These are phyloP conservation scores for Malassezia pachydermatis DNA, from an alignment of 1,284 basidiomycete genomes.

Conservation along the genomic window DNA sequence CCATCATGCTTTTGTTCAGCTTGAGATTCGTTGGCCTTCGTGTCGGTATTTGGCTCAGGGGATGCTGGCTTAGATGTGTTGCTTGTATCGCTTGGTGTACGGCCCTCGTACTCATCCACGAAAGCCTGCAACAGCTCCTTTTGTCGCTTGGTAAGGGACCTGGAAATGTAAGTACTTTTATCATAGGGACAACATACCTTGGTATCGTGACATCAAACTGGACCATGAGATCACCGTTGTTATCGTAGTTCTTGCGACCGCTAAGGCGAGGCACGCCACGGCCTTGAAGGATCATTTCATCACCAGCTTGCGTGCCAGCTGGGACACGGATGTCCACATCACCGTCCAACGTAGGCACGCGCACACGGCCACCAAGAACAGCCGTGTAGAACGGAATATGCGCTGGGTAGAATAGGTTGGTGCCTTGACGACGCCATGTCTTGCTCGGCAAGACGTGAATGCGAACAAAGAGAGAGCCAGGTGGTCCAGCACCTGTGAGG, in stretches of 20 bases:
- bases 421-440: conserved; percentile 79
- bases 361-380: conserved; percentile 77
- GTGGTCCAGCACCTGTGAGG: conserved; percentile 56
- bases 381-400: conserved; percentile 85
- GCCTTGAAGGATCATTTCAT: conserved; percentile 87
- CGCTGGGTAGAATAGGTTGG: conserved; percentile 80
- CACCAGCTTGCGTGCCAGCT: conserved; percentile 84
- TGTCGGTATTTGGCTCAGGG: neutral
- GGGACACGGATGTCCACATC: conserved; percentile 91
- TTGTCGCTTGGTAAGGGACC: conserved; percentile 70
- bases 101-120: conserved; percentile 80
- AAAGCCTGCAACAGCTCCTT: conserved; percentile 77
- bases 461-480: conserved; percentile 79
- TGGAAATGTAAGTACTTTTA: conserved; percentile 41
- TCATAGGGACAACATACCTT: conserved; percentile 57
- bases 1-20: conserved; percentile 7
- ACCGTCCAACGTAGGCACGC: conserved; percentile 88
- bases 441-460: conserved; percentile 74
- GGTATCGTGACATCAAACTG: conserved; percentile 80
- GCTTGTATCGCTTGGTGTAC: neutral
- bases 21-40: neutral
- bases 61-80: neutral
- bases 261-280: conserved; percentile 62
- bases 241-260: conserved; percentile 50
- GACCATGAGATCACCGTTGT: conserved; percentile 73